Evolutionary conservation across 441 rosid genomes (phyloP).

Genomic region (Aleurites moluccanus): DNA sequence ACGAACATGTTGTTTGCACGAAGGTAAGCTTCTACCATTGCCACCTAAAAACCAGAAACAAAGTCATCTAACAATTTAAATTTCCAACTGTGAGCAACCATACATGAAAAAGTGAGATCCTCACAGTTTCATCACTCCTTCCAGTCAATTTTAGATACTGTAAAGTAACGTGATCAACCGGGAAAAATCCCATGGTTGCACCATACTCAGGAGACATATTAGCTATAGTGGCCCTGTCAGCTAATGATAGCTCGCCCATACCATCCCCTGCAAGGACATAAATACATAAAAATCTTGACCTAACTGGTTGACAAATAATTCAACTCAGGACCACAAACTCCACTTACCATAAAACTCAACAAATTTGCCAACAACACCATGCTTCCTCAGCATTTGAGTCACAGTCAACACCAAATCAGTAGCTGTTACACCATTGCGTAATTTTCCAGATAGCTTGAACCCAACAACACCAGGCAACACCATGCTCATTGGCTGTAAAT

Average conservation of each 20-base stretch:
- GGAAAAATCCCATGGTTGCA: slow-evolving; percentile 99
- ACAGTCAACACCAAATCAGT: slow-evolving; percentile 97
- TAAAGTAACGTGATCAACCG: slow-evolving; percentile 95
- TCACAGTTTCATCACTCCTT: slow-evolving; percentile 95
- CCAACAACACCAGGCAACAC: slow-evolving; percentile 99
- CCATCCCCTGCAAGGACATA: slow-evolving; percentile 66
- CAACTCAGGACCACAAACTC: slow-evolving; percentile 20
- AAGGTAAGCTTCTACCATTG: slow-evolving; percentile 91
- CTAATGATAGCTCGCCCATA: slow-evolving; percentile 87
- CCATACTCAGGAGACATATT: slow-evolving; percentile 99
- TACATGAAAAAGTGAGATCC: slow-evolving; percentile 23
- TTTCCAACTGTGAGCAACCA: slow-evolving; percentile 15
- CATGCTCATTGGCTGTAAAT: slow-evolving; percentile 98
- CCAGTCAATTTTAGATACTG: slow-evolving; percentile 98
- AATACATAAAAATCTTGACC: slow-evolving; percentile 8
- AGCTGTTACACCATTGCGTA: slow-evolving; percentile 91
- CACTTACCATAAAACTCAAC: slow-evolving; percentile 93
- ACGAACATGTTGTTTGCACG: slow-evolving; percentile 98
- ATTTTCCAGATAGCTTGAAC: slow-evolving; percentile 83
- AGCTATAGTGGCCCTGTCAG: slow-evolving; percentile 99
- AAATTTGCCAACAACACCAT: slow-evolving; percentile 99
- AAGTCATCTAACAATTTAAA: slow-evolving; percentile 27
- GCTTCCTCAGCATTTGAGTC: slow-evolving; percentile 97
- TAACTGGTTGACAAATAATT: slow-evolving; percentile 12
- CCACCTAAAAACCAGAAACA: slow-evolving; percentile 49